phyloP scores from a whole-genome alignment of 495 filamentous ascomycete genomes.

The Massariosphaeria phaeospora region DNA sequence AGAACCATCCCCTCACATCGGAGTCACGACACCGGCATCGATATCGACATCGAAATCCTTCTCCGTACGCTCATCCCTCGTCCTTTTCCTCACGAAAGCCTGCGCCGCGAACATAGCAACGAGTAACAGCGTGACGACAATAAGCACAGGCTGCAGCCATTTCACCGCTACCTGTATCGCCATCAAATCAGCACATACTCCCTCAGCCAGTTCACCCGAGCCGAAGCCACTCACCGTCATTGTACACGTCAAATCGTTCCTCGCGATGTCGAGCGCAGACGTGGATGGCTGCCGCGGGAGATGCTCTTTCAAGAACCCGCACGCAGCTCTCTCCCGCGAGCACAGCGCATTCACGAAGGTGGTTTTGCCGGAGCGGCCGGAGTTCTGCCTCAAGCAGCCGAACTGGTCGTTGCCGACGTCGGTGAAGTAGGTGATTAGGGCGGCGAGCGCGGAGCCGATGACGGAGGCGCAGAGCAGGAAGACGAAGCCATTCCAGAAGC shows the following conservation, averaged over 20 bases:
- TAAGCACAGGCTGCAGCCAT: background rate
- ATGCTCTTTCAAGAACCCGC: background rate
- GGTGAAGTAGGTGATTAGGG: background rate
- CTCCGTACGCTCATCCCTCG: background rate
- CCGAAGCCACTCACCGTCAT: background rate
- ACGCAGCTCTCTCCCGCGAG: background rate
- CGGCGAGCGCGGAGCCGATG: background rate
- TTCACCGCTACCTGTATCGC: background rate
- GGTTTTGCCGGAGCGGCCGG: background rate
- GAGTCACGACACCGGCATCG: too few species aligned
- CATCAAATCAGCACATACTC: background rate
- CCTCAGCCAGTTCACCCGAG: background rate
- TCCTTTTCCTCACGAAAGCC: background rate
- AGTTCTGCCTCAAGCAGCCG: background rate
- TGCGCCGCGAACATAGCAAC: background rate
- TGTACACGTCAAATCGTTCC: background rate
- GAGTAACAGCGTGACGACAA: background rate
- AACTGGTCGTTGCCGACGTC: background rate
- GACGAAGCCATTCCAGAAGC: conserved; percentile 1
- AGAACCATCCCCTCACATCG: too few species aligned
- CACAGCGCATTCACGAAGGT: background rate
- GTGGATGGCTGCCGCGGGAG: too few species aligned
- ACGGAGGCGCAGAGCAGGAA: background rate
- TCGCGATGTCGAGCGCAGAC: background rate
- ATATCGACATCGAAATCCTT: too few species aligned